phyloP scores from a whole-genome alignment of 768 basidiomycete species.

The Lepiota venenata region DNA sequence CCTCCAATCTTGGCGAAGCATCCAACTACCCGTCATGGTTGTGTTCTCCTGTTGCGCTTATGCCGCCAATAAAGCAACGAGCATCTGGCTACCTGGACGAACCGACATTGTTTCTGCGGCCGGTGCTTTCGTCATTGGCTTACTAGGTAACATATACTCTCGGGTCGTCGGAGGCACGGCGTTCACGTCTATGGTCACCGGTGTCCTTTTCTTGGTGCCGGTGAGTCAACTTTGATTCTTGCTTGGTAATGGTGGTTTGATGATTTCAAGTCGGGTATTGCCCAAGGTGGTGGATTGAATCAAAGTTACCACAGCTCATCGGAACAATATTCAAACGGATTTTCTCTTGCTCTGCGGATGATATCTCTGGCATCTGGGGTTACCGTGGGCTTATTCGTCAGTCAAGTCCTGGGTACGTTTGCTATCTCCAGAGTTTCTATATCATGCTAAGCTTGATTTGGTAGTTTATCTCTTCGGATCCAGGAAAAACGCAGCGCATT shows the following conservation, averaged over 20 bases:
- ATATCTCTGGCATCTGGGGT: conserved; percentile 83
- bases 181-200: conserved; percentile 90
- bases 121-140: conserved; percentile 74
- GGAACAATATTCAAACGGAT: conserved; percentile 72
- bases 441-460: not conserved
- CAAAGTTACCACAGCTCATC: conserved; percentile 58
- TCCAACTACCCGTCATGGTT: conserved; percentile 77
- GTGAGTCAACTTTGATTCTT: conserved; percentile 40
- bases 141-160: conserved; percentile 82
- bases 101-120: conserved; percentile 75
- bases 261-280: conserved; percentile 61
- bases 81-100: conserved; percentile 57
- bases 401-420: conserved; percentile 57
- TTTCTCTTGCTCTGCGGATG: conserved; percentile 79
- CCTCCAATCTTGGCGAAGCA: conserved; percentile 66
- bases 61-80: conserved; percentile 64
- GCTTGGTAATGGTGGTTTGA: conserved; percentile 2
- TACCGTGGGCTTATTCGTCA: conserved; percentile 80
- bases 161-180: conserved; percentile 74
- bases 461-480: conserved; percentile 71
- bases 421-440: not conserved
- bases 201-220: conserved; percentile 88
- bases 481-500: conserved; percentile 69
- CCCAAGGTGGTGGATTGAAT: conserved; percentile 68
- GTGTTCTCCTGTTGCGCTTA: conserved; percentile 73